A percentile compares a stretch with the other conserved stretches of the same genome.
Evolutionary conservation across 345 rosid genomes (phyloP).

Genomic region (Salix arbutifolia): DNA sequence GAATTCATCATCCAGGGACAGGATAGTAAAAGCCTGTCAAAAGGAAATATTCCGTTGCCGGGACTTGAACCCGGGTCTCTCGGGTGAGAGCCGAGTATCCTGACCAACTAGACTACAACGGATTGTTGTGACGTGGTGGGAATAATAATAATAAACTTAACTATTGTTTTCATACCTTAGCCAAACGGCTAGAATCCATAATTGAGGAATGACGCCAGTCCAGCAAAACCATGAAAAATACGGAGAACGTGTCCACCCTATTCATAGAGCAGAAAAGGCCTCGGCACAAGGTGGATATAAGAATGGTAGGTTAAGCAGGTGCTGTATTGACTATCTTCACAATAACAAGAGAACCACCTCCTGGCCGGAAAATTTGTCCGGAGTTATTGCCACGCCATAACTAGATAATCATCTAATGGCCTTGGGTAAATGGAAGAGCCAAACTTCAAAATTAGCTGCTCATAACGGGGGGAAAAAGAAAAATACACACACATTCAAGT

Average conservation of each 20-base stretch:
- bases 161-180: too few relatives aligned
- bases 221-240: background rate
- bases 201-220: background rate
- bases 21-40: background rate
- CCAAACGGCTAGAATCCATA: rapidly evolving
- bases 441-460: background rate
- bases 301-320: too few relatives aligned
- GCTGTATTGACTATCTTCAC: too few relatives aligned
- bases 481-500: too few relatives aligned
- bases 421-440: background rate
- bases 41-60: conserved; percentile 38
- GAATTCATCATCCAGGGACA: background rate
- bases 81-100: conserved; percentile 82
- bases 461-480: too few relatives aligned
- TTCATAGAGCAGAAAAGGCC: background rate
- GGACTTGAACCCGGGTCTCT: conserved; percentile 70
- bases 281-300: background rate
- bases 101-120: conserved; percentile 58
- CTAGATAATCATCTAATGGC: background rate
- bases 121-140: background rate
- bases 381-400: background rate
- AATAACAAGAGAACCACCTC: background rate
- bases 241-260: background rate
- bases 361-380: background rate
- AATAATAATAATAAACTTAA: too few relatives aligned